These are phyloP conservation scores for Metarhizium album DNA, from an alignment of 2,329 filamentous ascomycete species.

Conservation along the genomic window DNA sequence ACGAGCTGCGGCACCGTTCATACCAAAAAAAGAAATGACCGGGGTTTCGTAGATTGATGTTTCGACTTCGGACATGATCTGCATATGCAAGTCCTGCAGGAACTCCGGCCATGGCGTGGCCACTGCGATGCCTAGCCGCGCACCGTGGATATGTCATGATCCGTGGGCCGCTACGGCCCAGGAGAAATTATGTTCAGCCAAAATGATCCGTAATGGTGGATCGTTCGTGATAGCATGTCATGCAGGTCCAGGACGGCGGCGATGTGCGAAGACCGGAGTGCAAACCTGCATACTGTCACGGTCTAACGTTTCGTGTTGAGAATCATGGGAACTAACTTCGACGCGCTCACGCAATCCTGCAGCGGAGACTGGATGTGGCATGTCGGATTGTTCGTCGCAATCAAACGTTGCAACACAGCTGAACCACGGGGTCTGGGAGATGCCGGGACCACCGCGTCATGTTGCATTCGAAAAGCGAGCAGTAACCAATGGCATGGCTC, in stretches of 20 bases:
- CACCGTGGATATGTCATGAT: not conserved
- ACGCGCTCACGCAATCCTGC: not conserved
- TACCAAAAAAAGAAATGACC: too few species aligned
- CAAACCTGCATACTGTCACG: too few species aligned
- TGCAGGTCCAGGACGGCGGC: not conserved
- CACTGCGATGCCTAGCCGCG: too few species aligned
- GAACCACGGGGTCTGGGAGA: not conserved
- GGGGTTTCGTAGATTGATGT: too few species aligned
- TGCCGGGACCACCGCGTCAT: not conserved
- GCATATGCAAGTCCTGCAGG: too few species aligned
- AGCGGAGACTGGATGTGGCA: not conserved
- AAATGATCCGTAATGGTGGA: not conserved
- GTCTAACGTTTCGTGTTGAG: too few species aligned
- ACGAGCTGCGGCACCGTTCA: not conserved
- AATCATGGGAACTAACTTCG: too few species aligned
- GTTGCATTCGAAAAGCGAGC: not conserved
- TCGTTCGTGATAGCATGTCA: not conserved
- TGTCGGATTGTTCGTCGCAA: not conserved
- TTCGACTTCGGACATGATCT: too few species aligned
- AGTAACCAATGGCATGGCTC: not conserved
- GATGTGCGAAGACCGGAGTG: not conserved
- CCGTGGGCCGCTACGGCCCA: too few species aligned
- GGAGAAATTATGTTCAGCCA: not conserved
- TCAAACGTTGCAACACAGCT: not conserved
- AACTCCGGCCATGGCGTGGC: too few species aligned